phyloP scores from a whole-genome alignment of 305 asterid genomes.

The Fraxinus angustifolia region DNA sequence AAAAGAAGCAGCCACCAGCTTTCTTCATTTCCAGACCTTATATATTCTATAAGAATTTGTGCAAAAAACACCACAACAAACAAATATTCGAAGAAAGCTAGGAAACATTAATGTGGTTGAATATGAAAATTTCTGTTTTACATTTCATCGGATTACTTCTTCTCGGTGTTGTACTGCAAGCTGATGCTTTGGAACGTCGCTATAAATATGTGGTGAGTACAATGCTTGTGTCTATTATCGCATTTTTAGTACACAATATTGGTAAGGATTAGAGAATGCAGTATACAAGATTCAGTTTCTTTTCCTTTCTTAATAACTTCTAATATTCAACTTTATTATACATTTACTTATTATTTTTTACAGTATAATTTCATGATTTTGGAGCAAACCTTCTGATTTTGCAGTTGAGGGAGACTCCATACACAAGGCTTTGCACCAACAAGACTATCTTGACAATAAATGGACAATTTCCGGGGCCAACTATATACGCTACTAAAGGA shows the following conservation, averaged over 20 bases:
- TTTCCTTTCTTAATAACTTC: background rate
- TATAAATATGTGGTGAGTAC: conserved; percentile 20
- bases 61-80: background rate
- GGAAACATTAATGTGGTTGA: background rate
- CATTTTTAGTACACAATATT: background rate
- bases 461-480: conserved; percentile 63
- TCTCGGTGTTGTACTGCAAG: conserved; percentile 3
- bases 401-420: background rate
- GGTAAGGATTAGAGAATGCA: background rate
- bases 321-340: background rate
- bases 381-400: background rate
- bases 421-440: conserved; percentile 49
- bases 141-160: conserved; percentile 13
- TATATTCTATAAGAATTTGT: background rate
- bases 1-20: background rate
- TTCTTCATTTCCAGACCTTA: background rate
- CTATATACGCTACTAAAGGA: conserved; percentile 46
- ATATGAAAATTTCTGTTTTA: conserved; percentile 10
- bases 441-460: conserved; percentile 69
- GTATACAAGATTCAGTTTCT: background rate
- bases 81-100: background rate
- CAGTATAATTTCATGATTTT: background rate
- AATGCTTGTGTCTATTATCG: too few relatives aligned
- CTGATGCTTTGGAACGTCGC: conserved; percentile 18
- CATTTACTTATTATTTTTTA: background rate